phyloP scores from a whole-genome alignment of 2,329 filamentous ascomycete genomes.

The Colletotrichum agaves region DNA sequence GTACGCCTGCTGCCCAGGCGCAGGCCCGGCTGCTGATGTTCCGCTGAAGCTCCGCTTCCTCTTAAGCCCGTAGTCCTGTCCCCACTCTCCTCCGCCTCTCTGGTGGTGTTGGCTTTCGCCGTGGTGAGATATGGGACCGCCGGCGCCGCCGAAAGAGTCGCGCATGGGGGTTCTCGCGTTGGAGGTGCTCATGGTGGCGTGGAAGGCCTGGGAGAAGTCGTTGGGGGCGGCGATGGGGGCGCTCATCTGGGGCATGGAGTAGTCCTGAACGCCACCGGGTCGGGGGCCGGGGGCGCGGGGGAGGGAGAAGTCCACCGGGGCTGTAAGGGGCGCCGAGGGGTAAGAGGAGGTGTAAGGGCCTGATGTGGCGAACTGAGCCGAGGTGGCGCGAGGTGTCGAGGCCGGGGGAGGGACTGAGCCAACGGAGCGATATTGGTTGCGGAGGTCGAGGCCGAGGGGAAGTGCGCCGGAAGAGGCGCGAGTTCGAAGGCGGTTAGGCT shows the following conservation, averaged over 20 bases:
- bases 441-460: conserved; percentile 57
- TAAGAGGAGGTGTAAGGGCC: conserved; percentile 60
- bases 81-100: conserved; percentile 42
- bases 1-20: conserved; percentile 38
- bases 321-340: conserved; percentile 63
- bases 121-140: conserved; percentile 40
- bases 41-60: conserved; percentile 52
- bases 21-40: conserved; percentile 18
- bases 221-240: conserved; percentile 63
- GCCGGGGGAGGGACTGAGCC: conserved; percentile 46
- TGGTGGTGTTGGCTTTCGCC: conserved; percentile 23
- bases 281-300: conserved; percentile 55
- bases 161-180: conserved; percentile 57
- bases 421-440: conserved; percentile 56
- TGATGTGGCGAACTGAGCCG: conserved; percentile 26
- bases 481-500: conserved; percentile 58
- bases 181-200: conserved; percentile 49
- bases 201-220: conserved; percentile 63
- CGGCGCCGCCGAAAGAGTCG: conserved; percentile 54
- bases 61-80: conserved; percentile 46
- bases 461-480: conserved; percentile 61
- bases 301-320: conserved; percentile 63
- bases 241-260: conserved; percentile 65
- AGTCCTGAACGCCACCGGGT: conserved; percentile 54
- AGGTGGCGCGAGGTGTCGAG: conserved; percentile 45